phyloP scores from a whole-genome alignment of 306 rosid genomes.

The Ceratonia siliqua region DNA sequence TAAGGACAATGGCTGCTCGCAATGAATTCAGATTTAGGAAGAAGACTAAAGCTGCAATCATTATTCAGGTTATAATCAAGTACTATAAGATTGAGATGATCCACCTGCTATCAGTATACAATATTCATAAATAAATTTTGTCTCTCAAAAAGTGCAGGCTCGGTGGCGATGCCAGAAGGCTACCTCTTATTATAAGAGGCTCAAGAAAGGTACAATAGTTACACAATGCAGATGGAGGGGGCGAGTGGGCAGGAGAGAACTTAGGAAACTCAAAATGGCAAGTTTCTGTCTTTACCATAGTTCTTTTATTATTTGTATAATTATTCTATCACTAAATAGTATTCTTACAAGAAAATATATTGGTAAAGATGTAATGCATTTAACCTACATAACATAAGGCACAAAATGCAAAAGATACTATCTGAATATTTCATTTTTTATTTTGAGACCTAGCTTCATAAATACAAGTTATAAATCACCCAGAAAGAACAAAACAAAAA shows the following conservation, averaged over 20 bases:
- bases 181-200: constrained; percentile 66
- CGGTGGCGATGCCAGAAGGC: constrained; percentile 86
- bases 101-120: constrained; percentile 3
- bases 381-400: constrained; percentile 9
- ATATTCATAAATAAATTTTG: constrained; percentile 25
- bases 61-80: constrained; percentile 62
- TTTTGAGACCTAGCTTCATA: constrained; percentile 1
- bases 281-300: constrained; percentile 22
- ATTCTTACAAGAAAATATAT: constrained; percentile 8
- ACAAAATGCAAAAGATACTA: constrained; percentile 15
- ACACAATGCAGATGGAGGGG: constrained; percentile 95
- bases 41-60: constrained; percentile 73
- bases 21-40: constrained; percentile 73
- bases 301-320: constrained; percentile 6
- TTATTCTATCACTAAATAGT: constrained; percentile 6
- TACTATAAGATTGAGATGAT: constrained; percentile 32
- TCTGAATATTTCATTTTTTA: constrained; percentile 18
- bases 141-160: constrained; percentile 59
- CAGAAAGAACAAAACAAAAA: background rate
- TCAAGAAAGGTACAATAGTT: constrained; percentile 69
- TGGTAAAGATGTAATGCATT: background rate
- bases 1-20: constrained; percentile 81
- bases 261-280: constrained; percentile 94
- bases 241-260: constrained; percentile 69
- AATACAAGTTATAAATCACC: background rate